Percentiles rank a stretch among this genome's conserved stretches.
These are phyloP conservation scores for Claviceps citrina DNA, from an alignment of 2,329 filamentous ascomycete genomes.

Conservation along the genomic window DNA sequence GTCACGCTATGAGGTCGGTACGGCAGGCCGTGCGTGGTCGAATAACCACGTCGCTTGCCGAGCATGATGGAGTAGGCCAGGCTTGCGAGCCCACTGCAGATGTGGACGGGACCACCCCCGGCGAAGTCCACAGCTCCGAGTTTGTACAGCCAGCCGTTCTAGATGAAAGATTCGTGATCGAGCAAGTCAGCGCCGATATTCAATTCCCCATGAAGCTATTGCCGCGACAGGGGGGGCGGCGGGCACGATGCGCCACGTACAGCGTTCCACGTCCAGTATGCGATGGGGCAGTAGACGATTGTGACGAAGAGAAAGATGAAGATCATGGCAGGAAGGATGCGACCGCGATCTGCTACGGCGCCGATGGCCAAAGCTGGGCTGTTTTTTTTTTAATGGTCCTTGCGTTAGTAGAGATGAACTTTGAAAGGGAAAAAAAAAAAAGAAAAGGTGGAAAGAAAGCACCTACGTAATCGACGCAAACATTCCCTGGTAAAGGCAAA, in stretches of 20 bases:
- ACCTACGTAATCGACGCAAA: constrained; percentile 76
- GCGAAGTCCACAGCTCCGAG: constrained; percentile 60
- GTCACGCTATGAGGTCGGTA: constrained; percentile 62
- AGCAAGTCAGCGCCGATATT: neutral
- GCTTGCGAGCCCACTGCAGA: constrained; percentile 55
- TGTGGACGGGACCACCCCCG: constrained; percentile 61
- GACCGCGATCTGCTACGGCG: constrained; percentile 44
- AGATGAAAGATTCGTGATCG: neutral
- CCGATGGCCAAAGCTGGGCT: constrained; percentile 42
- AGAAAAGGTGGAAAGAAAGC: too few relatives aligned
- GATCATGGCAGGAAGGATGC: constrained; percentile 43
- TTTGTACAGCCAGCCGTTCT: constrained; percentile 52
- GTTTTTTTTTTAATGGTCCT: constrained; percentile 9
- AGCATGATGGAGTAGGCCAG: constrained; percentile 61
- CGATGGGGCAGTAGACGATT: constrained; percentile 57
- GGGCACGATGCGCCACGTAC: neutral
- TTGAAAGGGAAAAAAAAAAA: too few relatives aligned
- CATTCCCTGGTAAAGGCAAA: constrained; percentile 79
- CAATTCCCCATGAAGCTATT: too few relatives aligned
- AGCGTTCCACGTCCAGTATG: constrained; percentile 65
- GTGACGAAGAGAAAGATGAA: constrained; percentile 60
- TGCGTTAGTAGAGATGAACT: too few relatives aligned
- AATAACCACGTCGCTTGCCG: constrained; percentile 51
- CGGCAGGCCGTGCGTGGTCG: constrained; percentile 43
- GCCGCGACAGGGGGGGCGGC: too few relatives aligned